A percentile compares a stretch with the other conserved stretches of the same genome.
Evolutionary conservation across 1,284 basidiomycete species (phyloP).

Genomic region (Exobasidium cylindrosporum): DNA sequence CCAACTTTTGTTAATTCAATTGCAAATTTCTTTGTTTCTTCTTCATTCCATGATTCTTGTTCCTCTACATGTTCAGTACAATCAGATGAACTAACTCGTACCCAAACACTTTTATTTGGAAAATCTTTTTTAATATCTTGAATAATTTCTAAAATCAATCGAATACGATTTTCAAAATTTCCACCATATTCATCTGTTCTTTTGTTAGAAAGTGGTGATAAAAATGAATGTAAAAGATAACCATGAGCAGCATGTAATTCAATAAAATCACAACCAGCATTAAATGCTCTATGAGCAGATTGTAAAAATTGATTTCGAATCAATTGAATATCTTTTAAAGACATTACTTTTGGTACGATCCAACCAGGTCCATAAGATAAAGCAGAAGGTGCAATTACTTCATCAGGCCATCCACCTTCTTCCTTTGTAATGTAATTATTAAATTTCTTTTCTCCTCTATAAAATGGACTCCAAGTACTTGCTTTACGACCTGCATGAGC

Average conservation of each 20-base stretch:
- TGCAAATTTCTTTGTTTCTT: constrained; percentile 38
- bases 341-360: constrained; percentile 64
- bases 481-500: constrained; percentile 76
- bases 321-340: constrained; percentile 62
- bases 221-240: constrained; percentile 65
- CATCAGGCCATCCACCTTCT: constrained; percentile 69
- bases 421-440: constrained; percentile 25
- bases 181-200: constrained; percentile 53
- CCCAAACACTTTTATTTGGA: constrained; percentile 48
- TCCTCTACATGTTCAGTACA: constrained; percentile 34
- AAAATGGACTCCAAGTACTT: constrained; percentile 56
- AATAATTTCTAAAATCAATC: constrained; percentile 33
- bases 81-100: constrained; percentile 47
- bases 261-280: constrained; percentile 66
- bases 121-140: constrained; percentile 36
- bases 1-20: constrained; percentile 32
- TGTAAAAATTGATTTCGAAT: constrained; percentile 68
- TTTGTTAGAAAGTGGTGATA: constrained; percentile 44
- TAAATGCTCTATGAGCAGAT: constrained; percentile 62
- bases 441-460: constrained; percentile 55
- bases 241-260: constrained; percentile 62
- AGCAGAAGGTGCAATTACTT: constrained; percentile 64
- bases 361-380: constrained; percentile 62
- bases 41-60: constrained; percentile 38
- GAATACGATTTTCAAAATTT: constrained; percentile 42